Base-by-base conservation (phyloP, 1,284 basidiomycete genomes). In the Heliocybe sulcata region DNA sequence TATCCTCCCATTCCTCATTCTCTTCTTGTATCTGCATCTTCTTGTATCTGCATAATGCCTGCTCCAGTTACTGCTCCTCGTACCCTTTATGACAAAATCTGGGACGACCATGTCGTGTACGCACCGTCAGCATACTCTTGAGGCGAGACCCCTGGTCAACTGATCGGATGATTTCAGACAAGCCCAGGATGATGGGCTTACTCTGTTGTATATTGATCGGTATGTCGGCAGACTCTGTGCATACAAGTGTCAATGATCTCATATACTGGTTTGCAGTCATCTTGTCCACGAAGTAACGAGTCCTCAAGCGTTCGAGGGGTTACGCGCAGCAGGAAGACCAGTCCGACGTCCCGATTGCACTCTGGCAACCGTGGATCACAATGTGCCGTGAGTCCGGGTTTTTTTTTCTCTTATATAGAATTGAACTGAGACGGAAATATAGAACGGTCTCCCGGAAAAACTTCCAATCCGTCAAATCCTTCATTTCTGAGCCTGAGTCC, bases 211-310 rank as follows among this genome's bases (percentile, higher is more conserved):
- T 76, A 96, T 97, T 63, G 94, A 97, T 76, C 80, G 91, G 89
- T 90, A 68, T 53, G 75, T 66, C 35, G 54, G 16, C n/a, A 23
- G 22, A 27, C 29, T 20, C 14, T 26, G 4, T 54, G 26, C 19
- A 9, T 3, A n/a, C n/a, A 14, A 12, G 2, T 16, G 57, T 27
- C 25, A 54, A 14, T 23, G 22, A 23, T 33, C 22, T 53, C 52
- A 31, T 25, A 50, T 14, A 33, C 45, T 14, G 31, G 49, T 22
- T 52, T n/a, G 55, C 60, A 94, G 94, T 55, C 94, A 98, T 70
- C 82, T 98, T 54, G 90, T 95, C 16, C 94, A 97, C 65, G 94
- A 97, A 77, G 94, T 98, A 53, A 97, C 95, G 19, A 94, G 90
- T 59, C 94, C 94, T 33, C 95, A 98, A 70, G 94, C 94, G 0